A percentile compares a stretch with the other conserved stretches of the same genome.
Conservation (phyloP, 345 rosid genomes). For the Hibiscus tridactylites region DNA sequence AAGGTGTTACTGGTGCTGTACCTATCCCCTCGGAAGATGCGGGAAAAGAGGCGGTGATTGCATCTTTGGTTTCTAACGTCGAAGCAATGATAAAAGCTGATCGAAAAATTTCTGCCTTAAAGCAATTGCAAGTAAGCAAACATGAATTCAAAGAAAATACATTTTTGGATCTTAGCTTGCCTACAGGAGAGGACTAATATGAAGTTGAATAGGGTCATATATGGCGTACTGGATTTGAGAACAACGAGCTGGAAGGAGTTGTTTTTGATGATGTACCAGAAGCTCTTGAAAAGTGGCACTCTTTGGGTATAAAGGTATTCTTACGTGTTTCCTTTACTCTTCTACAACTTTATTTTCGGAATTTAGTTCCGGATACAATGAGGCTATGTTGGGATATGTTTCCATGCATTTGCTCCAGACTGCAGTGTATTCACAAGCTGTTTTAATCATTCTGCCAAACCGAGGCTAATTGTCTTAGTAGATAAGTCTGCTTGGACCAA, state of each 20-base stretch:
- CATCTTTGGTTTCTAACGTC: conserved; percentile 78
- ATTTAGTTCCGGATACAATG: background rate
- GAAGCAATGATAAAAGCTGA: conserved; percentile 92
- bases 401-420: background rate
- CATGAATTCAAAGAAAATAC: background rate
- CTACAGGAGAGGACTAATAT: conserved; percentile 1
- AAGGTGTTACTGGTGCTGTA: conserved; percentile 61
- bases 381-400: background rate
- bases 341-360: background rate
- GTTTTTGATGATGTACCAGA: conserved; percentile 83
- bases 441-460: background rate
- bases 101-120: conserved; percentile 87
- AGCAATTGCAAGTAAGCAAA: conserved; percentile 78
- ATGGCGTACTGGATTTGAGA: conserved; percentile 85
- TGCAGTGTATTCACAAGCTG: background rate
- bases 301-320: conserved; percentile 3
- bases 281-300: conserved; percentile 80
- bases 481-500: background rate
- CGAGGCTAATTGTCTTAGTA: background rate
- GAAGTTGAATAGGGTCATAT: conserved; percentile 68
- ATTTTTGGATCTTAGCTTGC: background rate
- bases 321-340: background rate
- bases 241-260: conserved; percentile 64
- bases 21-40: conserved; percentile 58
- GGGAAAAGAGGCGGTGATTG: conserved; percentile 74